phyloP scores from a whole-genome alignment of 2,329 filamentous ascomycete genomes.

The Aspergillus sp. region DNA sequence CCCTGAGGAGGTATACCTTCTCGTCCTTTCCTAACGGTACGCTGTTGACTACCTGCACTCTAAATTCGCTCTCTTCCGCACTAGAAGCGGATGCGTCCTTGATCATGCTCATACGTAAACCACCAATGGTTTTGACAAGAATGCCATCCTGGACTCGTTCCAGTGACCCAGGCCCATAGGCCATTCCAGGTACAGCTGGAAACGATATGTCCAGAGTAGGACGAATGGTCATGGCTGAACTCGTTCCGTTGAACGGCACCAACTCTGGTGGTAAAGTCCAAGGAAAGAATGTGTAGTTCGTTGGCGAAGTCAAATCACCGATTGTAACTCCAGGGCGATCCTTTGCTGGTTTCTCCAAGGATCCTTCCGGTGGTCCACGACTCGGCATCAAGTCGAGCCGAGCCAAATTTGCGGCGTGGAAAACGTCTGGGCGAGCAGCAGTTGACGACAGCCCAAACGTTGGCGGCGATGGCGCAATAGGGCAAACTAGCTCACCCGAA shows the following conservation, averaged over 20 bases:
- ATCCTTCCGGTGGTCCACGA: slow-evolving; percentile 57
- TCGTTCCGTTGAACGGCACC: slow-evolving; percentile 75
- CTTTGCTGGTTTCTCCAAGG: slow-evolving; percentile 54
- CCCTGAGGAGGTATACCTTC: slow-evolving; percentile 74
- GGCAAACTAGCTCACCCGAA: slow-evolving; percentile 60
- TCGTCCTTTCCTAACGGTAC: slow-evolving; percentile 83
- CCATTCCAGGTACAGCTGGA: slow-evolving; percentile 54
- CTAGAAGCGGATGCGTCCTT: slow-evolving; percentile 42
- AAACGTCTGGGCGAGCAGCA: slow-evolving; percentile 77
- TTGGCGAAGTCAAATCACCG: slow-evolving; percentile 58
- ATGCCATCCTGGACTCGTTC: slow-evolving; percentile 61
- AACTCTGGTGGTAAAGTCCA: slow-evolving; percentile 83
- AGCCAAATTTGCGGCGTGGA: slow-evolving; percentile 83
- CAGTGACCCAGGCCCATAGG: slow-evolving; percentile 50
- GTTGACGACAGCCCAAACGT: slow-evolving; percentile 76
- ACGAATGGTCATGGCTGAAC: slow-evolving; percentile 68
- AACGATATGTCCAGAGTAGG: slow-evolving; percentile 71
- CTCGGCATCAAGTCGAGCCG: slow-evolving; percentile 73
- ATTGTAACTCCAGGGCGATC: slow-evolving; percentile 57
- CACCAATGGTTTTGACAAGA: slow-evolving; percentile 60
- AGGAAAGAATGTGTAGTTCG: slow-evolving; percentile 83
- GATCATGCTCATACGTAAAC: slow-evolving; percentile 55
- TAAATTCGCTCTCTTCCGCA: slow-evolving; percentile 38
- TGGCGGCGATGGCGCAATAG: slow-evolving; percentile 57
- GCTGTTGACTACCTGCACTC: slow-evolving; percentile 76